Percentiles rank a stretch among this genome's conserved stretches.
phyloP scores from a whole-genome alignment of 2,329 filamentous ascomycete genomes.

The Aspergillus hortae region DNA sequence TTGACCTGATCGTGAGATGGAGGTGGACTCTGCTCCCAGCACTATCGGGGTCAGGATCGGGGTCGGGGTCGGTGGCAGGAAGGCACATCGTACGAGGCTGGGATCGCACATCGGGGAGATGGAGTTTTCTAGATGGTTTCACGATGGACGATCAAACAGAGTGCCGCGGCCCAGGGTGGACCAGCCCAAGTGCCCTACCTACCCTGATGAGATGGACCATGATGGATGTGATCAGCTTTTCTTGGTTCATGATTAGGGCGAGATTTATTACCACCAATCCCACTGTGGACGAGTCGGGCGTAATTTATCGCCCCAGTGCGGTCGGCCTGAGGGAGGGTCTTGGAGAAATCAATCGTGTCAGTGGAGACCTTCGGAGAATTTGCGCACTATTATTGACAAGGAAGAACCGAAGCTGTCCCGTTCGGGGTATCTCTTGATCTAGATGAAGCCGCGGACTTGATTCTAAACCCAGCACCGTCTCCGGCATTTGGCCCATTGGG shows the following conservation, averaged over 20 bases:
- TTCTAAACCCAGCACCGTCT: conserved; percentile 7
- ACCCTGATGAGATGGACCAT: no score
- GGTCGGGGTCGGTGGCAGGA: no score
- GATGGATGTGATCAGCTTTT: no score
- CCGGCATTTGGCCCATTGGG: conserved; percentile 4
- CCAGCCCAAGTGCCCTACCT: conserved; percentile 5
- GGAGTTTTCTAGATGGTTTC: conserved; percentile 32
- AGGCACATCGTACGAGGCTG: neutral
- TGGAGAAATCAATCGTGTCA: neutral
- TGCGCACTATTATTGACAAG: no score
- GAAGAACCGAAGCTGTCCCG: neutral
- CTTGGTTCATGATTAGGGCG: no score
- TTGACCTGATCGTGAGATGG: no score
- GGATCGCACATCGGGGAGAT: neutral
- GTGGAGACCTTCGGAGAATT: no score
- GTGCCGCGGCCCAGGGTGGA: conserved; percentile 11
- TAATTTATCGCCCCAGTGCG: conserved; percentile 8
- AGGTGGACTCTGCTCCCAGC: no score
- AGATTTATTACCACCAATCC: neutral
- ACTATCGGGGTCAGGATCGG: no score
- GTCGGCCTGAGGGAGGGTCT: conserved; percentile 1
- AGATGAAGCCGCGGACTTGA: neutral
- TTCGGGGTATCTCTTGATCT: conserved; percentile 1
- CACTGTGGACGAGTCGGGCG: neutral
- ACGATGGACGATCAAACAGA: conserved; percentile 30